Evolutionary conservation across 2,329 filamentous ascomycete species (phyloP), one percentile per base, ranked within the genome.

Genomic region (Pseudomassariella vexata): DNA sequence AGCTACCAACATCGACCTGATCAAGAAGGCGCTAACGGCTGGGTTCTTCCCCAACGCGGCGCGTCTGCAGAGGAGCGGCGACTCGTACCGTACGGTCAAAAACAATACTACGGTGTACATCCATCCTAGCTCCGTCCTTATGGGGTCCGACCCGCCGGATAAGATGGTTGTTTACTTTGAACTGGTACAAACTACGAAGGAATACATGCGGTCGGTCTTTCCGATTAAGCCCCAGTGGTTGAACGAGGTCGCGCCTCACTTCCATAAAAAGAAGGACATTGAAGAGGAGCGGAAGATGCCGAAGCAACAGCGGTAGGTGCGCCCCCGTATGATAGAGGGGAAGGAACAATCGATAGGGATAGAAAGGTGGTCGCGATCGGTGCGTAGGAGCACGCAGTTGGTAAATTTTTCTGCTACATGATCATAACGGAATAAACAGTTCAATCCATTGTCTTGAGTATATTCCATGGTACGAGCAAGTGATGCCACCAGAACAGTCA

Each of bases 1-100:
- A 5, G 68, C 79, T 2, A 69, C 66, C 30, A 88, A 95, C 54
- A 60, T 87, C 12, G 63, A 77, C 5, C 84, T 87, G 0, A 88
- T 96, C 46, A 83, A 89, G 50, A 89, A 94, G 39, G 83, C 89
- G 9, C 73, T 98, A 32, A 89, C 87, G 1, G 80, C 88, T 0
- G 92, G 90, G 2, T 98, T 95, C 70, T 96, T 96, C 68, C 81
- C 85, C 12, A 95, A 96, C 55, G 88, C 89, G 0, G 89, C 89
- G 2, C 69, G 87, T 3, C 62, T 98, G 34, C 82, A 92, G 53
- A 73, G 85, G 28, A 82, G 83, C 24, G 92, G 92, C 2, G 84
- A 94, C 50, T 83, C 77, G 39, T 98, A 98, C 60, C 76, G 89
- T 14, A 95, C 88, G 0, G 79, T 96, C 45, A 95, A 94, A 72